phyloP scores from a whole-genome alignment of 225 moss, liverwort and hornwort genomes.

The Climacium dendroides region DNA sequence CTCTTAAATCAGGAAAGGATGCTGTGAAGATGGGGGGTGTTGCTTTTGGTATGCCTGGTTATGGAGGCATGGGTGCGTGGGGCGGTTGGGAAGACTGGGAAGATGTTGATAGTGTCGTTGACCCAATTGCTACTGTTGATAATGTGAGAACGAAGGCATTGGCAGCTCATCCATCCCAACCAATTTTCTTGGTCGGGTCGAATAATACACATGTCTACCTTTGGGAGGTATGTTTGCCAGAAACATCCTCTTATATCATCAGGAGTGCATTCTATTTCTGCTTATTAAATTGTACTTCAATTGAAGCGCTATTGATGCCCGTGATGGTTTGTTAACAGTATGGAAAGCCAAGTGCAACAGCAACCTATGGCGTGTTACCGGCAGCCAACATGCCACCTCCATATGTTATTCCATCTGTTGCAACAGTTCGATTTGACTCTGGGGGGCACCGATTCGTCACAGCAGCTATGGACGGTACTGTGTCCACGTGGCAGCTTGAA shows the following conservation, averaged over 20 bases:
- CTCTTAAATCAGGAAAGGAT: constrained; percentile 34
- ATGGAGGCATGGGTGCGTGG: constrained; percentile 68
- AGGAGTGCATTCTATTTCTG: not conserved
- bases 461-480: constrained; percentile 63
- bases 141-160: constrained; percentile 61
- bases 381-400: constrained; percentile 60
- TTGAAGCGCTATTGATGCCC: not conserved
- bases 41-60: constrained; percentile 61
- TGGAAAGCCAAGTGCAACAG: constrained; percentile 49
- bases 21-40: constrained; percentile 30
- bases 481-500: constrained; percentile 61
- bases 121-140: constrained; percentile 55
- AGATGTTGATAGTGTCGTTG: constrained; percentile 46
- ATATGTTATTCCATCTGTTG: constrained; percentile 53
- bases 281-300: not conserved
- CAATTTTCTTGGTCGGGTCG: constrained; percentile 60
- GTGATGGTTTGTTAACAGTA: constrained; percentile 17
- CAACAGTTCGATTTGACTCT: constrained; percentile 52
- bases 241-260: not conserved
- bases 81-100: constrained; percentile 70
- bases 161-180: constrained; percentile 53
- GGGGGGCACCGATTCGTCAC: constrained; percentile 55
- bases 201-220: constrained; percentile 66
- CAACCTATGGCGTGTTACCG: constrained; percentile 60
- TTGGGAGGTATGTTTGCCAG: constrained; percentile 38